These are phyloP conservation scores for Warburgia ugandensis DNA, from an alignment of 164 flowering plant species.

Conservation along the genomic window DNA sequence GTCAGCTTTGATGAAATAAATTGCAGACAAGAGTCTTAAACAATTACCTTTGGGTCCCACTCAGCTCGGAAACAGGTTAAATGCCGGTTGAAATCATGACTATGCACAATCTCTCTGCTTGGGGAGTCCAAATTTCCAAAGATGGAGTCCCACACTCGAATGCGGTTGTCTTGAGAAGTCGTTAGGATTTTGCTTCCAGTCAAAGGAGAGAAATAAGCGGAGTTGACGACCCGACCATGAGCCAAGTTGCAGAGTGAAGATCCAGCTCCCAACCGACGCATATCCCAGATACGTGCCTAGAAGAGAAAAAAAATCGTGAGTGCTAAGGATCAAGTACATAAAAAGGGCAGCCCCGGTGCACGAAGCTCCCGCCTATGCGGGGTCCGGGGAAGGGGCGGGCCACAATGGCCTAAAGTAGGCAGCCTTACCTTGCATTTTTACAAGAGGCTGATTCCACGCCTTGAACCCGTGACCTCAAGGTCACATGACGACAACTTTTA, in stretches of 20 bases:
- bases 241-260: slow-evolving; percentile 49
- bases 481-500: no score
- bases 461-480: no score
- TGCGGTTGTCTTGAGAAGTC: slow-evolving; percentile 76
- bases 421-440: no score
- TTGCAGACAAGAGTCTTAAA: background rate
- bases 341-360: background rate
- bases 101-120: slow-evolving; percentile 88
- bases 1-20: background rate
- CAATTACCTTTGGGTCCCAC: slow-evolving; percentile 95
- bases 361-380: no score
- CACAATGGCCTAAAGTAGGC: no score
- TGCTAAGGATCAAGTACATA: background rate
- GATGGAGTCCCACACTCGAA: slow-evolving; percentile 87
- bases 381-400: no score
- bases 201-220: slow-evolving; percentile 81
- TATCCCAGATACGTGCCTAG: slow-evolving; percentile 93
- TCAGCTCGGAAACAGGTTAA: slow-evolving; percentile 88
- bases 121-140: slow-evolving; percentile 73
- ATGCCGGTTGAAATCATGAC: slow-evolving; percentile 90
- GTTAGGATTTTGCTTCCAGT: slow-evolving; percentile 83
- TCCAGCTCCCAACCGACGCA: slow-evolving; percentile 59
- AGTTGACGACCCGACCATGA: slow-evolving; percentile 80
- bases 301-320: background rate
- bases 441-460: no score